These are phyloP conservation scores for Earliella scabrosa DNA, from an alignment of 1,284 basidiomycete species.

Conservation along the genomic window DNA sequence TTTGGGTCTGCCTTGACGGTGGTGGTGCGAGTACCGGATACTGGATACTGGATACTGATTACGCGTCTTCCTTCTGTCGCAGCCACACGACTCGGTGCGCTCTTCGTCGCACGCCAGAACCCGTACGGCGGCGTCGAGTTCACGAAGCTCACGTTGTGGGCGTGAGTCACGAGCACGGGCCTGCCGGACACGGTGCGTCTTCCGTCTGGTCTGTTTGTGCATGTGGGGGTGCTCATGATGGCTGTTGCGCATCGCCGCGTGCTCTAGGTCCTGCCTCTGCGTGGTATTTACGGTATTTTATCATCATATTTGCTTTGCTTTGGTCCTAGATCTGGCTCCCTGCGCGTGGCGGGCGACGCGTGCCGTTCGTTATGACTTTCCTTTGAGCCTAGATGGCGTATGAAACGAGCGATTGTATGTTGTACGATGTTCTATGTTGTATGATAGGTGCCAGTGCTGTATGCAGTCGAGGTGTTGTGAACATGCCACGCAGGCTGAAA, in stretches of 20 bases:
- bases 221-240: too few relatives aligned
- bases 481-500: not conserved
- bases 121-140: constrained; percentile 40
- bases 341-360: too few relatives aligned
- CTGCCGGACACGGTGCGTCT: constrained; percentile 7
- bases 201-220: too few relatives aligned
- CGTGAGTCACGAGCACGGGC: constrained; percentile 35
- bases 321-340: too few relatives aligned
- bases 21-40: too few relatives aligned
- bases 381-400: too few relatives aligned
- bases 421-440: not conserved
- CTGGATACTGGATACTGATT: too few relatives aligned
- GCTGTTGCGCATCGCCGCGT: not conserved
- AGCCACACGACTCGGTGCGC: constrained; percentile 50
- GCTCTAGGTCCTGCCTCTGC: not conserved
- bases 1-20: too few relatives aligned
- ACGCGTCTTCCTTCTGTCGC: constrained; percentile 5
- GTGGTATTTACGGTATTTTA: not conserved
- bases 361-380: too few relatives aligned
- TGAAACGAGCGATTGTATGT: too few relatives aligned
- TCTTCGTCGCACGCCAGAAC: constrained; percentile 47
- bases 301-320: not conserved
- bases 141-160: constrained; percentile 52
- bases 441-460: not conserved
- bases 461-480: not conserved